These are phyloP conservation scores for Breynia disticha DNA, from an alignment of 441 rosid species.

Conservation along the genomic window DNA sequence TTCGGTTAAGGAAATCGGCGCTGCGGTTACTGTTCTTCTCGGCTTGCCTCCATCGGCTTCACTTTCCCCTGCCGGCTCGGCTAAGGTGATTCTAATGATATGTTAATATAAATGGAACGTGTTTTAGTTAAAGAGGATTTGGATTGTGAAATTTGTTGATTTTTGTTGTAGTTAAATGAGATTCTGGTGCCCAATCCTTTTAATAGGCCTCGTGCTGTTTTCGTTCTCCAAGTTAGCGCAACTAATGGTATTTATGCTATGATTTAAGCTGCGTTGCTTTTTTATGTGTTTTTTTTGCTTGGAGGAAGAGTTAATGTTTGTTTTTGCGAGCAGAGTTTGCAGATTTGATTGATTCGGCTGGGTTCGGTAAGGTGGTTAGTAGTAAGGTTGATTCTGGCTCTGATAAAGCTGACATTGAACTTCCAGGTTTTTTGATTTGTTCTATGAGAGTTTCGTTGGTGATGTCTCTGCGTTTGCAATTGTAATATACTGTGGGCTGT, in stretches of 20 bases:
- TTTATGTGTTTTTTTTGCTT: not conserved
- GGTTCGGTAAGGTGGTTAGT: constrained; percentile 36
- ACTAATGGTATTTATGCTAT: constrained; percentile 36
- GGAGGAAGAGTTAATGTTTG: constrained; percentile 4
- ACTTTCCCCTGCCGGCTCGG: constrained; percentile 66
- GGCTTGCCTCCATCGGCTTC: constrained; percentile 65
- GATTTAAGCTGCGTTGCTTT: not conserved
- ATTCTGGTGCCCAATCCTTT: constrained; percentile 79
- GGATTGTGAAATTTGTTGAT: not conserved
- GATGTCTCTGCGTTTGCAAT: constrained; percentile 4
- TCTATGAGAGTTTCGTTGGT: not conserved
- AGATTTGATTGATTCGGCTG: constrained; percentile 19
- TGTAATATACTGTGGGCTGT: constrained; percentile 12
- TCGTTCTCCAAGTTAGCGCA: constrained; percentile 71
- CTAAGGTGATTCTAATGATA: constrained; percentile 40
- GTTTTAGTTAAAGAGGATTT: not conserved
- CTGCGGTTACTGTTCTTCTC: constrained; percentile 73
- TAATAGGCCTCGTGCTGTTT: constrained; percentile 73
- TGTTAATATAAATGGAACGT: not conserved
- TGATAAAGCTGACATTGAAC: constrained; percentile 44
- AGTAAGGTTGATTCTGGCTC: constrained; percentile 34
- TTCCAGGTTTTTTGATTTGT: constrained; percentile 41
- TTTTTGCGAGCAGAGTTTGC: constrained; percentile 7
- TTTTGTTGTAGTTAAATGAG: constrained; percentile 54
- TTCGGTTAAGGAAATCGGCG: constrained; percentile 49